Conservation (phyloP, 805 yeast genomes). For the Candida michaelii region DNA sequence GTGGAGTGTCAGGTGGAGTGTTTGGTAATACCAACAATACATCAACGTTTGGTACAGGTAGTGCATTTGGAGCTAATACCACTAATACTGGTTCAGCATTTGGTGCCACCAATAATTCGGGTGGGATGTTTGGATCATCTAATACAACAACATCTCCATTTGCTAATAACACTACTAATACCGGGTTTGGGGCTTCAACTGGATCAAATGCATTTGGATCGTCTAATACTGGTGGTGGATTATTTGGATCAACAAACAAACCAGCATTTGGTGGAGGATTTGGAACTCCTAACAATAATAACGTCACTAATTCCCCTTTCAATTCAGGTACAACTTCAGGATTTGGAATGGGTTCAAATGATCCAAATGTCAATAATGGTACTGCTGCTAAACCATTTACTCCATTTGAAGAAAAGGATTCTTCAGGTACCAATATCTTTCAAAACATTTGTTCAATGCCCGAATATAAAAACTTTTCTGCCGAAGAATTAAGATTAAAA, state of each 20-base stretch:
- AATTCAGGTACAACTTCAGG: constrained; percentile 20
- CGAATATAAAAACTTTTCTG: constrained; percentile 75
- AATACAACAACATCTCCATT: constrained; percentile 23
- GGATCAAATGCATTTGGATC: constrained; percentile 26
- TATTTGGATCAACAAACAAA: constrained; percentile 26
- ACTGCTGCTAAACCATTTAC: constrained; percentile 71
- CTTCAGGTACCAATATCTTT: constrained; percentile 51
- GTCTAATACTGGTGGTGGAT: constrained; percentile 20
- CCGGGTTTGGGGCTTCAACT: constrained; percentile 11
- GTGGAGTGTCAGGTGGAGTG: constrained; percentile 19
- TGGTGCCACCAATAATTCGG: constrained; percentile 39
- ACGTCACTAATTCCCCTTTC: constrained; percentile 22
- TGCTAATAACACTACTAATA: constrained; percentile 14
- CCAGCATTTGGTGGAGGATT: constrained; percentile 25
- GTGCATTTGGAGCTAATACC: constrained; percentile 4
- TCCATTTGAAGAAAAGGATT: constrained; percentile 72
- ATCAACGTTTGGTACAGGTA: constrained; percentile 4
- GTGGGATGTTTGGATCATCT: constrained; percentile 36
- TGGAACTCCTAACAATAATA: constrained; percentile 17
- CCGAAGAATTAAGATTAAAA: constrained; percentile 85
- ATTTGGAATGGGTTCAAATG: constrained; percentile 33
- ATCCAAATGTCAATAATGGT: constrained; percentile 52
- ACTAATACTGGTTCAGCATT: constrained; percentile 22
- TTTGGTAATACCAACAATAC: constrained; percentile 23
- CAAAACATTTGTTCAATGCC: constrained; percentile 88